Evolutionary conservation across 1,284 basidiomycete genomes (phyloP), one percentile per base, ranked within the genome.

Genomic region (Boletus mariae): DNA sequence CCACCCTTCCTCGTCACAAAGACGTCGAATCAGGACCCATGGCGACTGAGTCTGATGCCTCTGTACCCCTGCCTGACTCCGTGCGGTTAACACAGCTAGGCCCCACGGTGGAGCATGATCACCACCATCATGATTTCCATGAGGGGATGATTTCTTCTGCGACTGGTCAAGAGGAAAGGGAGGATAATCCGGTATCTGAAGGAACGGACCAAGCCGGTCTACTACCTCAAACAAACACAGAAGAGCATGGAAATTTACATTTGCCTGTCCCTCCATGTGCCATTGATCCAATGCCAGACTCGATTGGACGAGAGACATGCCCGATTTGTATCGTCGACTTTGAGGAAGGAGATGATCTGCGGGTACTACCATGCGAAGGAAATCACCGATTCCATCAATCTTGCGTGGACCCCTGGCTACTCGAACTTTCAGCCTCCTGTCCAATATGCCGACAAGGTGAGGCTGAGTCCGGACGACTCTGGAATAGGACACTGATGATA

Each of bases 241-340:
- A 37, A 4, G 47, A 52, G 10, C 47, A 35, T 3, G 50, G 44
- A 20, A 7, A 52, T 45, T 47, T 49, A n/a, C 48, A 26, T 13
- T n/a, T 48, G 15, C 32, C 53, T 37, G 31, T 42, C 23, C 46
- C 53, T 35, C 3, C 48, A 13, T 53, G 34, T 10, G 61, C 57
- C 47, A 64, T 61, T 29, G 70, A 73, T 50, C 70, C 80, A 13
- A 75, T 82, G 49, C 85, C 84, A 1, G 82, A 78, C 45, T 77
- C 80, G 12, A 89, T 91, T 40, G 89, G 86, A 12, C 80, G 82
- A 38, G 89, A 92, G 68, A 92, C 88, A 25, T 97, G 94, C 71
- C 93, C 94, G 6, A 97, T 97, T 58, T 97, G 94, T 67, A 87
- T 96, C 56, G 77, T 92, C 38, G 93, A 95, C 62, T 97, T 97